Base-by-base conservation (phyloP, 306 rosid genomes). In the Prunus armeniaca region DNA sequence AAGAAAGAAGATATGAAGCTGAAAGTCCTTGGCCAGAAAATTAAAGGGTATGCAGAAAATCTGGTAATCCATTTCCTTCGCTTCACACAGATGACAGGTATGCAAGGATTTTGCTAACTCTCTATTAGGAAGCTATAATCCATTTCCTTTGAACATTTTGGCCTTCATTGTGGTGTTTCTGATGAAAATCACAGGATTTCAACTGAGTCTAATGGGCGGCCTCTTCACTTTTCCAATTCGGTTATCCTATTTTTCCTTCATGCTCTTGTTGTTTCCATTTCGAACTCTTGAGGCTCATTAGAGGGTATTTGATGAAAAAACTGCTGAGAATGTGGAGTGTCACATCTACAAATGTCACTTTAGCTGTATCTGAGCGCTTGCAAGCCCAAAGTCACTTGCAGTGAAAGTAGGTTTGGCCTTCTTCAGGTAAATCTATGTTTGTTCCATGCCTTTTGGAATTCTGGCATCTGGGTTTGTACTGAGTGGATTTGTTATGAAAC, bases 381-480 rank as follows among this genome's bases (percentile, higher is more conserved):
- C 24, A 22, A 30, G 81, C 81, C 0, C 81, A 81, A 30, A 71
- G 71, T 57, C 81, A 9, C 20, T 47, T 28, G 78, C 74, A 7
- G 49, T 65, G 65, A 76, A 63, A 38, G 27, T 76, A 43, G 75
- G 81, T 17, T 46, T 32, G 22, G 54, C 85, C 27, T 65, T 65
- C 18, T 77, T 77, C 62, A 45, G 65, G 25, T 76, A 82, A 22
- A 50, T 66, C 17, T 57, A 32, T 58, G 65, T 49, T 13, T 34
- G 43, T 57, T 71, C 24, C 75, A 46, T 82, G 62, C 79, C 72
- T 17, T 27, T 66, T 24, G 81, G 85, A 41, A 57, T 82, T 67
- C 67, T 82, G n/a, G 56, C 68, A 46, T 76, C 55, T 6, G 77
- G 70, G 49, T 76, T 82, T 58, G 19, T 77, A 22, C 20, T 57